Base-by-base conservation (phyloP, 331 rosid species). In the Ulmus americana region DNA sequence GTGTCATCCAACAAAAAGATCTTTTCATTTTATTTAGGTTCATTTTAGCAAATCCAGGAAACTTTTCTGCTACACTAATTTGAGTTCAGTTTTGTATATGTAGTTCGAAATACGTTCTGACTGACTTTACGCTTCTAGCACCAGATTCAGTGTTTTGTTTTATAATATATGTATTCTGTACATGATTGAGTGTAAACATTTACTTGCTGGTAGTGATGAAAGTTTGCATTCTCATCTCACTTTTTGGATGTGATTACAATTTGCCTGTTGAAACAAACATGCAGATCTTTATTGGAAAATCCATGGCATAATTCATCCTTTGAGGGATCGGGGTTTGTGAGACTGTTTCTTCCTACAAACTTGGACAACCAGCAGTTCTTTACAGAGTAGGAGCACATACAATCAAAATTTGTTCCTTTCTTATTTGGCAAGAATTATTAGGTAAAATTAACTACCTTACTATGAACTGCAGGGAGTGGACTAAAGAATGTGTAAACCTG, bases 291-390 rank as follows among this genome's bases (percentile, higher is more conserved):
- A 70, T 59, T 94, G 91, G 88, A 84, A 76, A 94, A 94, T 73
- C 99, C 99, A 7, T 94, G 99, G 99, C 99, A 94, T 70, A 94
- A 94, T 84, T 87, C 99, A 59, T 61, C 97, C 71, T 90, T 94
- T 44, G 99, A 94, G 76, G 99, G 99, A 72, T 85, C 99, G 14
- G 99, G 99, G 60, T 85, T 90, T 74, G 90, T 88, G 44, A 87
- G 99, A 73, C 82, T 94, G 68, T 94, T 94, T 81, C 95, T 94
- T 67, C 99, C 99, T 40, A 94, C 95, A 67, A 94, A 94, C 76
- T 46, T 14, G 81, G 91, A 87, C 59, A 94, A 94, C 76, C 83
- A 77, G 70, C 85, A 84, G 39, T 94, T 94, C 75, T 94, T 71
- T 77, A 66, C 97, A 20, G 85, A 68, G 99, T 94, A 87, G 96